phyloP scores from a whole-genome alignment of 1,139 yeast genomes.

The Barnettozyma hawaiiensis region DNA sequence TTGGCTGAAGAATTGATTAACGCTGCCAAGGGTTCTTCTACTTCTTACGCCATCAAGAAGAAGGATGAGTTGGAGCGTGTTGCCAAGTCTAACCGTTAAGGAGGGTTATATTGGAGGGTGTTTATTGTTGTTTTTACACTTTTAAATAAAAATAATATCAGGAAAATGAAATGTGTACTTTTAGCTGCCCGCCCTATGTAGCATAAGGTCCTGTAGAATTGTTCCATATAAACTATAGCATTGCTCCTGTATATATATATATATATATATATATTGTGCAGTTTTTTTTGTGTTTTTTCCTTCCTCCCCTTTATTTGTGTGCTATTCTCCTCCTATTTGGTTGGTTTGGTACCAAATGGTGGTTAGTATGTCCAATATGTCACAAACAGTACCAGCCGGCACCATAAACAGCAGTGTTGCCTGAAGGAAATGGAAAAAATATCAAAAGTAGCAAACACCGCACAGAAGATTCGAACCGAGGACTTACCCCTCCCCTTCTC shows the following conservation, averaged over 20 bases:
- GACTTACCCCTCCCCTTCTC: background rate
- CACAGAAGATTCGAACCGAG: background rate
- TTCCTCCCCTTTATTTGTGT: too few species aligned
- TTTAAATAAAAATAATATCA: constrained; percentile 5
- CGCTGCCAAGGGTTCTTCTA: constrained; percentile 99
- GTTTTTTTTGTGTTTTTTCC: too few species aligned
- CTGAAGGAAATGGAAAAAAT: background rate
- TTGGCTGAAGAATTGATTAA: constrained; percentile 99
- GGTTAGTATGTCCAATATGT: too few species aligned
- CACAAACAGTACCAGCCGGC: too few species aligned
- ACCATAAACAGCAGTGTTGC: too few species aligned
- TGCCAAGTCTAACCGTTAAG: constrained; percentile 99
- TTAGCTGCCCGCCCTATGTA: background rate
- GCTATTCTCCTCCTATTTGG: too few species aligned
- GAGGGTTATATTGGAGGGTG: constrained; percentile 11
- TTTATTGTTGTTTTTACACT: constrained; percentile 5
- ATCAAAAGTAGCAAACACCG: background rate
- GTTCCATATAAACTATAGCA: too few species aligned
- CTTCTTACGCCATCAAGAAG: constrained; percentile 99
- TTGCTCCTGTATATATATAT: too few species aligned
- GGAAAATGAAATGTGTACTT: constrained; percentile 4
- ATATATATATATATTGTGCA: too few species aligned
- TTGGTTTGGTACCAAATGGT: too few species aligned
- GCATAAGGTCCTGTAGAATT: too few species aligned
- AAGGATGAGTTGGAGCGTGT: constrained; percentile 99